Percentiles rank a stretch among this genome's conserved stretches.
Evolutionary conservation across 352 stramenopile species (phyloP).

Genomic region (Phytophthora brassicae): DNA sequence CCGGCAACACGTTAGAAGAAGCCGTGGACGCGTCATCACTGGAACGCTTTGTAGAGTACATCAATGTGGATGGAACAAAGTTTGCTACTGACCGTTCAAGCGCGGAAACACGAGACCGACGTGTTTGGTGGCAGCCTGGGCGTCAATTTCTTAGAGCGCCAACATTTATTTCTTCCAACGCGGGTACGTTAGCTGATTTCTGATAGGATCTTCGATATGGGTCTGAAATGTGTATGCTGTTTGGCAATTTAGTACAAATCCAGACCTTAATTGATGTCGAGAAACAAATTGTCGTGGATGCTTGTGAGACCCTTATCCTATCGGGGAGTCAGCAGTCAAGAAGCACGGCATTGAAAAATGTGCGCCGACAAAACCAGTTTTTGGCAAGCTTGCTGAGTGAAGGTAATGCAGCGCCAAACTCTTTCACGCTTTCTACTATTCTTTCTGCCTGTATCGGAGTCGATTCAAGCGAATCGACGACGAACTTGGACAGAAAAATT

Average conservation of each 20-base stretch:
- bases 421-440: constrained; percentile 24
- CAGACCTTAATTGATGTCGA: constrained; percentile 39
- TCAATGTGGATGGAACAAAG: background rate
- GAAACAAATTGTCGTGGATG: constrained; percentile 35
- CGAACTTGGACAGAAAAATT: background rate
- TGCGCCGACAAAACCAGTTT: constrained; percentile 23
- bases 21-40: constrained; percentile 12
- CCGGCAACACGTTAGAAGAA: constrained; percentile 19
- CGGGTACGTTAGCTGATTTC: constrained; percentile 17
- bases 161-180: constrained; percentile 27
- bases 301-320: constrained; percentile 21
- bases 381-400: constrained; percentile 19
- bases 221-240: background rate
- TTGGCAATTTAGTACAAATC: constrained; percentile 29
- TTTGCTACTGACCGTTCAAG: background rate
- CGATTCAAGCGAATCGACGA: background rate
- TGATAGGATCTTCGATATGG: too few relatives aligned
- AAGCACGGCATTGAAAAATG: constrained; percentile 1
- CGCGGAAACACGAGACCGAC: background rate
- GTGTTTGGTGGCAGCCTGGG: constrained; percentile 33
- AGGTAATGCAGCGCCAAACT: background rate
- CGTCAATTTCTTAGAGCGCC: constrained; percentile 30
- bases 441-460: constrained; percentile 26
- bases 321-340: background rate
- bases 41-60: constrained; percentile 5